Evolutionary conservation across 805 yeast species (phyloP).

Genomic region (Pichia thaimueangensis): DNA sequence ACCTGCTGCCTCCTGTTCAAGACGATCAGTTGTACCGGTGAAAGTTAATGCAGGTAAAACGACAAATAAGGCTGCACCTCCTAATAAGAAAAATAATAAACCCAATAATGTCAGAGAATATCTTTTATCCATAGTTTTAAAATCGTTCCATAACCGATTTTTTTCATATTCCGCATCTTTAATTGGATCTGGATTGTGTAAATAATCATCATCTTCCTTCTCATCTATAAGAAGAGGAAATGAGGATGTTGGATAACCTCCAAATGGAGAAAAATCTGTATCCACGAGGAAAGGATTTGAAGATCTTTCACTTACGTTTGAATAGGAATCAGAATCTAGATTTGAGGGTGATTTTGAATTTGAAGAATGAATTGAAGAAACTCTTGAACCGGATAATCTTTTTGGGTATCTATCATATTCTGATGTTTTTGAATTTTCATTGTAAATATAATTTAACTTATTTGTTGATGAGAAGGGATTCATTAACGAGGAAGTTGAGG

Average conservation of each 20-base stretch:
- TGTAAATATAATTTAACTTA: slow-evolving; percentile 14
- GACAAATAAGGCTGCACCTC: slow-evolving; percentile 63
- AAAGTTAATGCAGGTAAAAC: slow-evolving; percentile 79
- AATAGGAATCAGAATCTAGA: slow-evolving; percentile 13
- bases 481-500: slow-evolving; percentile 22
- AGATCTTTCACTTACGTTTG: slow-evolving; percentile 18
- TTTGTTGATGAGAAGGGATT: slow-evolving; percentile 28
- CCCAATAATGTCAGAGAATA: slow-evolving; percentile 61
- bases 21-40: slow-evolving; percentile 52
- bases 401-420: slow-evolving; percentile 67
- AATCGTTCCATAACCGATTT: slow-evolving; percentile 55
- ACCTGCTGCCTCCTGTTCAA: slow-evolving; percentile 11
- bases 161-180: slow-evolving; percentile 83
- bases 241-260: slow-evolving; percentile 91
- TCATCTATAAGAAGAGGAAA: slow-evolving; percentile 91
- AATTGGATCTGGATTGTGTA: slow-evolving; percentile 95
- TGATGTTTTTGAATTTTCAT: slow-evolving; percentile 28
- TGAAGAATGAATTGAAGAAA: slow-evolving; percentile 44
- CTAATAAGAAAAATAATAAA: slow-evolving; percentile 49
- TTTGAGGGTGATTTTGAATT: slow-evolving; percentile 27
- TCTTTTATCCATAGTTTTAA: slow-evolving; percentile 58
- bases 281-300: slow-evolving; percentile 40
- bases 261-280: slow-evolving; percentile 82
- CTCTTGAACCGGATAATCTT: slow-evolving; percentile 43
- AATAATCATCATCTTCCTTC: slow-evolving; percentile 88